Percentiles rank a stretch among this genome's conserved stretches.
Conservation (phyloP, 1,284 basidiomycete genomes). For the Stereum hirsutum region DNA sequence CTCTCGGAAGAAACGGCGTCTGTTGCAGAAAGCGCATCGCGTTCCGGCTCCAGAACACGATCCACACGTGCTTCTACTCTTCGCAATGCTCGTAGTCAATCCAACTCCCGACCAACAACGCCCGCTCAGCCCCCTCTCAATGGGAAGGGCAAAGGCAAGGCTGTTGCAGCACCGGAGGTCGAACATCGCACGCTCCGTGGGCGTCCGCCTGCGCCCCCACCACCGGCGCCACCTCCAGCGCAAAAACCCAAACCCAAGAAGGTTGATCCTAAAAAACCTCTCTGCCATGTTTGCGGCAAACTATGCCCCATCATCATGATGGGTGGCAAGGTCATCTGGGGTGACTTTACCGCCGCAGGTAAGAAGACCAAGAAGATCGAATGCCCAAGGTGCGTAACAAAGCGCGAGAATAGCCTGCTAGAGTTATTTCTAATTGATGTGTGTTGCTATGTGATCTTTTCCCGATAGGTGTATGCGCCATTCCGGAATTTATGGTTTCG, state of each 20-base stretch:
- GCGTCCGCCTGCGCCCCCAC: constrained; percentile 11
- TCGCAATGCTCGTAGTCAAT: background rate
- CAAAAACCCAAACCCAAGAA: constrained; percentile 13
- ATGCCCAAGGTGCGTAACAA: constrained; percentile 66
- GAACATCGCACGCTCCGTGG: constrained; percentile 15
- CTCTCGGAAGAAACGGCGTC: constrained; percentile 21
- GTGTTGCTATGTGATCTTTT: constrained; percentile 4
- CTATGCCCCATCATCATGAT: constrained; percentile 65
- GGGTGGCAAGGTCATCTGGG: constrained; percentile 66
- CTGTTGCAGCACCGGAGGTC: constrained; percentile 14
- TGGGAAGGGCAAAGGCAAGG: constrained; percentile 14
- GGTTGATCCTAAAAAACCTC: constrained; percentile 30
- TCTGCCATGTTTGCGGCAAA: constrained; percentile 56
- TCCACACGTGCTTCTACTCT: background rate
- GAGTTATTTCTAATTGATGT: constrained; percentile 7
- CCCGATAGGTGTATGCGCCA: constrained; percentile 61
- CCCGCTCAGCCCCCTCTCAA: background rate
- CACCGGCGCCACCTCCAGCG: constrained; percentile 1
- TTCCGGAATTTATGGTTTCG: constrained; percentile 57
- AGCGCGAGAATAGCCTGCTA: too few relatives aligned
- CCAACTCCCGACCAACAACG: background rate
- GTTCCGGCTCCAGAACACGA: constrained; percentile 4
- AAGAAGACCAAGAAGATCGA: constrained; percentile 56
- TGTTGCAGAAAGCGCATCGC: constrained; percentile 8
- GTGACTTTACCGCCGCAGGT: constrained; percentile 41